Evolutionary conservation across 805 yeast species (phyloP).

Genomic region (Sungouiozyma intestinalis): DNA sequence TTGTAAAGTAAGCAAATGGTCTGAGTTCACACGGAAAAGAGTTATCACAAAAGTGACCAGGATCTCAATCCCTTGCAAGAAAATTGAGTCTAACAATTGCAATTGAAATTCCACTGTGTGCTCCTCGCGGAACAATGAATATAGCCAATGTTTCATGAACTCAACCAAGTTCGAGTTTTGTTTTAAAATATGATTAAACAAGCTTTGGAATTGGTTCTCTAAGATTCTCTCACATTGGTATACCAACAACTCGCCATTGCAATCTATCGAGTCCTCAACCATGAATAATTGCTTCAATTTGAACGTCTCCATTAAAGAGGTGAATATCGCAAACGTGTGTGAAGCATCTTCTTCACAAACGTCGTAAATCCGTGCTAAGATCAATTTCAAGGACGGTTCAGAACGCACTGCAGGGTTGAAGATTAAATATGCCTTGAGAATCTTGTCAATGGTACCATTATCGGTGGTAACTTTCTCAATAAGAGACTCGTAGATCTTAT

Average conservation of each 20-base stretch:
- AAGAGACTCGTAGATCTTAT: constrained; percentile 4
- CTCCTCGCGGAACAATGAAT: constrained; percentile 72
- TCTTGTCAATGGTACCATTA: constrained; percentile 38
- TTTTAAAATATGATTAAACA: constrained; percentile 63
- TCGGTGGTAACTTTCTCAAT: background rate
- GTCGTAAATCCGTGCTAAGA: constrained; percentile 68
- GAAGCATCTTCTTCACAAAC: constrained; percentile 48
- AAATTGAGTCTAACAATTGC: constrained; percentile 72
- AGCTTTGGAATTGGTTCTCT: constrained; percentile 61
- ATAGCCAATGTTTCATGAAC: constrained; percentile 96
- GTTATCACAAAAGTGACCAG: constrained; percentile 71
- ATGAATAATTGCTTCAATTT: constrained; percentile 60
- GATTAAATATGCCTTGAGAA: constrained; percentile 71
- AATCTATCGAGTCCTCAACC: constrained; percentile 41
- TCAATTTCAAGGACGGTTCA: constrained; percentile 91
- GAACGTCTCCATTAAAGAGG: constrained; percentile 71
- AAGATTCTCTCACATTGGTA: constrained; percentile 84
- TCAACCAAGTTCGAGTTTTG: constrained; percentile 84
- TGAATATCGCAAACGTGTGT: constrained; percentile 73
- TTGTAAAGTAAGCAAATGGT: constrained; percentile 43
- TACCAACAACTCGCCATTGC: constrained; percentile 80
- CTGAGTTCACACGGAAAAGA: constrained; percentile 57
- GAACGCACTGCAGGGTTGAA: constrained; percentile 88
- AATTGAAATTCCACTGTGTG: constrained; percentile 78
- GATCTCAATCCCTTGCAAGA: constrained; percentile 83